Percentiles rank a stretch among this genome's conserved stretches.
Conservation (phyloP, 202 grass and related monocot genomes). For the Saccharum hybrid region DNA sequence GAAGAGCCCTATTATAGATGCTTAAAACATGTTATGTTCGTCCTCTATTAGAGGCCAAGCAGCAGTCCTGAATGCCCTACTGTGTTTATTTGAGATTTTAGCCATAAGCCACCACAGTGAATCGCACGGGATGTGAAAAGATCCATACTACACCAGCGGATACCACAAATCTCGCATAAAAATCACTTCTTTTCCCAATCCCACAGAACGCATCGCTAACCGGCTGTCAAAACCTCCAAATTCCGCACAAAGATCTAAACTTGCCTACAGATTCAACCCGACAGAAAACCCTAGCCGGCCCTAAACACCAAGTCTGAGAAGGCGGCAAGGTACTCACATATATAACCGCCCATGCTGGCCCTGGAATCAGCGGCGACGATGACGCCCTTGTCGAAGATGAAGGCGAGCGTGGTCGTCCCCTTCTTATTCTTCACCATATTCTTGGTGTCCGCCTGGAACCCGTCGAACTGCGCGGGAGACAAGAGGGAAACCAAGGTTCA, state of each 20-base stretch:
- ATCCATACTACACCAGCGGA: neutral
- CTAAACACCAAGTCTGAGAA: neutral
- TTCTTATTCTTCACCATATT: conserved; percentile 67
- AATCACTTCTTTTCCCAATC: neutral
- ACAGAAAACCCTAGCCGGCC: conserved; percentile 23
- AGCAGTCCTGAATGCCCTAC: neutral
- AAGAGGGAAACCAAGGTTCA: conserved; percentile 9
- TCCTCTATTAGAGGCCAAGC: neutral
- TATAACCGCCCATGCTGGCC: conserved; percentile 99
- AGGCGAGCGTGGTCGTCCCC: conserved; percentile 89
- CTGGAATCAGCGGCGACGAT: conserved; percentile 94
- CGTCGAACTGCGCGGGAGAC: conserved; percentile 64
- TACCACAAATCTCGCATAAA: conserved; percentile 7
- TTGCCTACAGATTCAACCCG: neutral
- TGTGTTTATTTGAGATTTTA: neutral
- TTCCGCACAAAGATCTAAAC: conserved; percentile 29
- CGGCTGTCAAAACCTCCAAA: neutral
- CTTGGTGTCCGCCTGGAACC: conserved; percentile 69
- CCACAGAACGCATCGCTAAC: neutral
- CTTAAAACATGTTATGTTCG: neutral
- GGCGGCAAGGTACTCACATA: conserved; percentile 61
- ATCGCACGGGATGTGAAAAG: neutral
- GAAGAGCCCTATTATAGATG: neutral
- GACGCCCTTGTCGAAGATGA: conserved; percentile 94
- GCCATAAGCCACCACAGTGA: neutral